Evolutionary conservation across 129 eudicot species (phyloP), one percentile per base, ranked within the genome.

Genomic region (Lactuca sativa): DNA sequence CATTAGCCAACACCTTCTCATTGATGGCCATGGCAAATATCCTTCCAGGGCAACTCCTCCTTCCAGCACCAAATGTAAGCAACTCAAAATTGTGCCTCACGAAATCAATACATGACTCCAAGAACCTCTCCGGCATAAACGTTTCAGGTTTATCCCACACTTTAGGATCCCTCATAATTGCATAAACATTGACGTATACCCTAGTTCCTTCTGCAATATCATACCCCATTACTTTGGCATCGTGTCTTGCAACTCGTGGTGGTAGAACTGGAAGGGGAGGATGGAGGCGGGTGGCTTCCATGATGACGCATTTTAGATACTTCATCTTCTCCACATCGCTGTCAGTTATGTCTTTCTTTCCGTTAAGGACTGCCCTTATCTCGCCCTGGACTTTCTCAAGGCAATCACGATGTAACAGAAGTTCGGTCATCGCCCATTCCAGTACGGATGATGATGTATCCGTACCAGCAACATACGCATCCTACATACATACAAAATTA

Each of bases 401-500:
- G 68, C 43, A 38, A 9, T 63, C 68, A 1, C 53, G 68, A 15
- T 40, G 43, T 4, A 8, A 3, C 54, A 63, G 14, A 63, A 63
- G 44, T 25, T 40, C 68, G 0, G 68, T 63, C 68, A 63, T 63
- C 13, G 13, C 68, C 68, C 68, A 63, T 17, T 63, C 53, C n/a
- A 63, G 8, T 41, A 63, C 68, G 53, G 13, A 14, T 6, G 13
- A 13, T n/a, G 17, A 62, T 7, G 32, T 43, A 43, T 43, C 49
- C 4, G 18, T 41, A 0, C 7, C 31, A 4, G 18, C 47, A 51
- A 56, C 10, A 21, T 43, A 36, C 72, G 82, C 49, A 43, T 43
- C 90, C 85, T 40, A 40, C 44, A 40, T 40, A 40, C 44, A 40
- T n/a, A n/a, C n/a, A n/a, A n/a, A 40, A 40, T 21, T 21, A 21